Base-by-base conservation (phyloP, 495 filamentous ascomycete species). In the Entonaema liquescens region DNA sequence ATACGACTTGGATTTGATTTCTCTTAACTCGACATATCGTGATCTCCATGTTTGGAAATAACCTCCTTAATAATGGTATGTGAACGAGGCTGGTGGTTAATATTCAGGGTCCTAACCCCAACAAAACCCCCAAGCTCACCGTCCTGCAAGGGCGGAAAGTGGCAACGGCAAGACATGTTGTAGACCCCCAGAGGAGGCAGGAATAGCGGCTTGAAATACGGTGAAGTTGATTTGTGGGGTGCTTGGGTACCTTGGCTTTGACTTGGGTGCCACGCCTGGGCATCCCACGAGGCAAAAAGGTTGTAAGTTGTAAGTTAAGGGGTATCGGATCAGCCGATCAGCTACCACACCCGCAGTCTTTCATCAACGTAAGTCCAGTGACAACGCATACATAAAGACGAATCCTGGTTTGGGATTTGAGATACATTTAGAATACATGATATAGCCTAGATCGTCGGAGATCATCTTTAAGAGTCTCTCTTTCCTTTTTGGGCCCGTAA, bases 161-260 rank as follows among this genome's bases (percentile, higher is more conserved):
- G 38, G 50, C 50, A 13, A 53, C 38, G 49, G 67, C 54, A 40
- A 69, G 52, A 58, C 35, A 44, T 50, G 55, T 38, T 57, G 56
- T 49, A 65, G 42, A 21, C 2, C 42, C 42, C 42, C 42, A 21
- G 19, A 23, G 19, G 42, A 47, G 42, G 19, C 23, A 19, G 38
- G 29, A 56, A 49, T 9, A 13, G 52, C 58, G 52, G 50, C 31
- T 63, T 67, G 42, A 8, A 55, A 63, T 57, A 67, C 31, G 62
- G 58, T 66, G 62, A 71, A 61, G 62, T 53, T 71, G 68, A 71
- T 71, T 68, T 68, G 68, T 55, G 68, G 68, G 57, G 59, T 59
- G 50, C 19, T 47, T 47, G 42, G 42, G 17, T 47, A 17, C 0
- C 17, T 47, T 47, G 17, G n/a, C 42, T 47, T 31, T 49, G 50